These are phyloP conservation scores for Dactylellina haptotyla DNA, from an alignment of 2,329 filamentous ascomycete genomes.

Conservation along the genomic window DNA sequence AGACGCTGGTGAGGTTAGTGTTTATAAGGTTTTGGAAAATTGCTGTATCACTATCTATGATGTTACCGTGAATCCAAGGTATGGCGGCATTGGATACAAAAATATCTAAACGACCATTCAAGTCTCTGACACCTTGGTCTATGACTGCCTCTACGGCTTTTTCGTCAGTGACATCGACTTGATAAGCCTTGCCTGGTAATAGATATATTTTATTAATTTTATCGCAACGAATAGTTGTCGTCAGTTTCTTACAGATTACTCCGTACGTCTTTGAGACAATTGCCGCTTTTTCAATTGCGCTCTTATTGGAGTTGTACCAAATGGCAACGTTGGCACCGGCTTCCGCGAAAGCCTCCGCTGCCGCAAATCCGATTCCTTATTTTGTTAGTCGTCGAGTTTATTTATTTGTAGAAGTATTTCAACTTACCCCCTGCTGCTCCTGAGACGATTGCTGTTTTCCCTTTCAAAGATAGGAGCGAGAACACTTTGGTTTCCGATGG, in stretches of 20 bases:
- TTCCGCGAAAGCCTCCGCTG: slow-evolving; percentile 71
- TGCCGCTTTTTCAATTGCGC: slow-evolving; percentile 70
- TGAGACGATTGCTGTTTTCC: slow-evolving; percentile 29
- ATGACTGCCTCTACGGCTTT: slow-evolving; percentile 67
- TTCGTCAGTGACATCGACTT: slow-evolving; percentile 69
- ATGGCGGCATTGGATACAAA: slow-evolving; percentile 84
- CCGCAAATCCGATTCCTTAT: slow-evolving; percentile 71
- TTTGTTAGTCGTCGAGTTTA: not conserved
- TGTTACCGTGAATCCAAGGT: slow-evolving; percentile 66
- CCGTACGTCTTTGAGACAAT: slow-evolving; percentile 72
- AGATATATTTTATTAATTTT: no score
- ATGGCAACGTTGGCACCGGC: slow-evolving; percentile 72
- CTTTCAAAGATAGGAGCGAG: slow-evolving; percentile 16
- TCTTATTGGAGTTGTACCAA: slow-evolving; percentile 76
- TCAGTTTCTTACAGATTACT: slow-evolving; percentile 69
- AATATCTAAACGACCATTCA: slow-evolving; percentile 78
- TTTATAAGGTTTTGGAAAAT: slow-evolving; percentile 68
- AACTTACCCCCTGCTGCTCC: slow-evolving; percentile 13
- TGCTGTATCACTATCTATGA: not conserved
- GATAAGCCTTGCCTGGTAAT: slow-evolving; percentile 65
- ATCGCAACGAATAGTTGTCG: no score
- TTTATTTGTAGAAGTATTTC: not conserved
- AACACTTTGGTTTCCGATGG: slow-evolving; percentile 10
- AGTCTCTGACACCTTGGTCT: slow-evolving; percentile 69
- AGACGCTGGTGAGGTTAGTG: slow-evolving; percentile 79